A percentile compares a stretch with the other conserved stretches of the same genome.
phyloP scores from a whole-genome alignment of 805 yeast genomes.

The Nakazawaea laoshanensis region DNA sequence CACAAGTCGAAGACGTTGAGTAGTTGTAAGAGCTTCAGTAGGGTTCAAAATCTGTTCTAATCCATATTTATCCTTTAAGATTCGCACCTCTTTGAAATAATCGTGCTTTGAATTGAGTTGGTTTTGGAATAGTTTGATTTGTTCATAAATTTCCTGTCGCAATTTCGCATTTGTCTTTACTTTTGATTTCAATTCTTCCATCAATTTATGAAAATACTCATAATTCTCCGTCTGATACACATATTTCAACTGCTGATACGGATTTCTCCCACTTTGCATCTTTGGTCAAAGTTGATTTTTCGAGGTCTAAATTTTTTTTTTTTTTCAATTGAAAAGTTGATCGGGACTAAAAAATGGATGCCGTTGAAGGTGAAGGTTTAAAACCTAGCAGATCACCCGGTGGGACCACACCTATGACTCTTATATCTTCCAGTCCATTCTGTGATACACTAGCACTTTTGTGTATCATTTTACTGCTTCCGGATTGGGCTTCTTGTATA shows the following conservation, averaged over 20 bases:
- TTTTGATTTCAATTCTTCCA: conserved; percentile 4
- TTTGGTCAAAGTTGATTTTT: neutral
- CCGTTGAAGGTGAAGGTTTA: conserved; percentile 13
- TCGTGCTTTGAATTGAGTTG: neutral
- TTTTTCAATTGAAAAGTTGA: neutral
- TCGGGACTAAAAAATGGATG: too few relatives aligned
- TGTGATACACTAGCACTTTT: conserved; percentile 24
- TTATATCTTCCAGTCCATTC: conserved; percentile 21
- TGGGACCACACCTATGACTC: conserved; percentile 20
- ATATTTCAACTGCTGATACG: conserved; percentile 10
- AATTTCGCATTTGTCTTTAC: conserved; percentile 8
- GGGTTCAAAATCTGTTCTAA: neutral
- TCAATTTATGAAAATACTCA: conserved; percentile 5
- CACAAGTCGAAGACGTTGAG: neutral
- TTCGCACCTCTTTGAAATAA: neutral
- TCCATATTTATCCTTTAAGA: conserved; percentile 1
- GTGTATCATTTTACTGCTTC: conserved; percentile 20
- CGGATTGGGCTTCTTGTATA: conserved; percentile 14
- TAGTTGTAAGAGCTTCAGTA: neutral
- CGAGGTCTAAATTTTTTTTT: neutral
- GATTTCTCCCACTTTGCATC: neutral
- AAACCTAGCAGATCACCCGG: conserved; percentile 21
- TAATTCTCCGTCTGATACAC: conserved; percentile 11
- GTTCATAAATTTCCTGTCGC: conserved; percentile 7
- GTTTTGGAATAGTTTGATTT: conserved; percentile 6